Conservation (phyloP, 306 rosid genomes). For the Lathyrus aphaca region DNA sequence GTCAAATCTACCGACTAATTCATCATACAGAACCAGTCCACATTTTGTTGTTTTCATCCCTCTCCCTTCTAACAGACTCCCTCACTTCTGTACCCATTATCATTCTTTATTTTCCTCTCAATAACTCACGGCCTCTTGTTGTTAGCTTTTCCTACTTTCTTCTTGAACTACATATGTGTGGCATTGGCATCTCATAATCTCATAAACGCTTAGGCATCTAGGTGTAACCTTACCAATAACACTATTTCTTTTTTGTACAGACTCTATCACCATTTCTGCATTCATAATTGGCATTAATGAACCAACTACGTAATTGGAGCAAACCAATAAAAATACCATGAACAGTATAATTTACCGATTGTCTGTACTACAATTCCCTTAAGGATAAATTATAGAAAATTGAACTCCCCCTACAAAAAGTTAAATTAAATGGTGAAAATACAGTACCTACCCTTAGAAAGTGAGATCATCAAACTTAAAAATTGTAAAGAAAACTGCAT, state of each 20-base stretch:
- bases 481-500: conserved; percentile 3
- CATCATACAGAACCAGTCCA: not conserved
- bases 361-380: not conserved
- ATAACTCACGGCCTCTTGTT: not conserved
- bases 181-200: not conserved
- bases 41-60: conserved; percentile 7
- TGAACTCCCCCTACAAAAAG: conserved; percentile 1
- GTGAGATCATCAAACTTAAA: conserved; percentile 19
- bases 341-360: conserved; percentile 8
- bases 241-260: conserved; percentile 1
- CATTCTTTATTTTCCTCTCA: not conserved
- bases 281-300: conserved; percentile 21
- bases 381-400: conserved; percentile 14
- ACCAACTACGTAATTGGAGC: conserved; percentile 17
- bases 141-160: not conserved
- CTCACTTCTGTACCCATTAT: not conserved
- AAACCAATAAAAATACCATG: conserved; percentile 4
- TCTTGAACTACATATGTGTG: not conserved
- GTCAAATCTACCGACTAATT: not conserved
- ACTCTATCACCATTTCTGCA: conserved; percentile 8
- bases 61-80: conserved; percentile 19
- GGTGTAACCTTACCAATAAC: not conserved
- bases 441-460: conserved; percentile 24
- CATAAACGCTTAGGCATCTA: conserved; percentile 5
- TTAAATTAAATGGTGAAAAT: conserved; percentile 11